These are phyloP conservation scores for Cymodocea nodosa DNA, from an alignment of 116 monocot species.

Conservation along the genomic window DNA sequence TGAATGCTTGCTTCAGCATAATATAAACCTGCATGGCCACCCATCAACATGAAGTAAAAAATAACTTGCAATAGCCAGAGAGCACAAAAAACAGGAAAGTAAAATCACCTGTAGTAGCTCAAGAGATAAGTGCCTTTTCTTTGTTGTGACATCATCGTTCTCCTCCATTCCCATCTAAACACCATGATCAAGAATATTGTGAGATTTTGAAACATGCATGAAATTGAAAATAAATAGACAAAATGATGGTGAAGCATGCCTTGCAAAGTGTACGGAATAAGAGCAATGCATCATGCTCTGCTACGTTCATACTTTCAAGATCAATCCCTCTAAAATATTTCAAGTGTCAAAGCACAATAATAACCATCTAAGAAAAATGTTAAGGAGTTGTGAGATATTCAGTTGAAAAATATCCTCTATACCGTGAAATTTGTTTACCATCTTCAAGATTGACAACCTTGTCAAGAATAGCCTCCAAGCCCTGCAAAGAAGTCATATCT, in stretches of 20 bases:
- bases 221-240: conserved; percentile 1
- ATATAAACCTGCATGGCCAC: neutral
- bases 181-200: conserved; percentile 1
- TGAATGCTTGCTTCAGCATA: neutral
- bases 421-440: conserved; percentile 71
- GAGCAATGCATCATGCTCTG: conserved; percentile 82
- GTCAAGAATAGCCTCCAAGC: conserved; percentile 93
- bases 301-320: conserved; percentile 83
- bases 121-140: conserved; percentile 89
- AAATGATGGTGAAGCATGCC: conserved; percentile 27
- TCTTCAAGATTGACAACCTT: conserved; percentile 84
- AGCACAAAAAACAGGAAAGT: neutral
- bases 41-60: no score
- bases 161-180: conserved; percentile 98
- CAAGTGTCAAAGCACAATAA: conserved; percentile 1
- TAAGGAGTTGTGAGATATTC: neutral
- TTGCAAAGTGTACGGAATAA: conserved; percentile 98
- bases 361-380: neutral
- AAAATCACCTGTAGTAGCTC: conserved; percentile 84
- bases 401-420: neutral
- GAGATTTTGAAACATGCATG: conserved; percentile 1
- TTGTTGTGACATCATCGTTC: conserved; percentile 75
- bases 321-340: conserved; percentile 68
- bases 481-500: conserved; percentile 27
- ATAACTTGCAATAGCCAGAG: neutral